Evolutionary conservation across 306 rosid genomes (phyloP), one percentile per base, ranked within the genome.

Genomic region (Corylus americana): DNA sequence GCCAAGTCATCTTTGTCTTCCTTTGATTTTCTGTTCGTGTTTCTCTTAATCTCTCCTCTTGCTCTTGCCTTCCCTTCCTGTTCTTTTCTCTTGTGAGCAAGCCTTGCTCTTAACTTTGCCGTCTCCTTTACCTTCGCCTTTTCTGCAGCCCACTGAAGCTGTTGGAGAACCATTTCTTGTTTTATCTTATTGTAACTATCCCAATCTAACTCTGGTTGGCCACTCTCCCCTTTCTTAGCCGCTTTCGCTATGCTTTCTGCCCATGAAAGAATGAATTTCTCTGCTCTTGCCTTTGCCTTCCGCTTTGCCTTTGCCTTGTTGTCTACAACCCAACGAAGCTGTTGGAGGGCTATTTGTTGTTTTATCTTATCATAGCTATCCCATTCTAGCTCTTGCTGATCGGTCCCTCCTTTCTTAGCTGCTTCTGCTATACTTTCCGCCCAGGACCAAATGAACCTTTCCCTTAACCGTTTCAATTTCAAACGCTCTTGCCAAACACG

Each of bases 171-270:
- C 64, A 83, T 80, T 82, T 91, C 89, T 80, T 91, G 82, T 70
- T 79, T 78, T 75, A 88, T 89, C 75, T 77, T 91, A 17, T 83
- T 82, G 69, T 86, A 93, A 84, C 98, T 93, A 71, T 89, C 92
- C 97, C 96, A 93, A 12, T 85, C 88, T 61, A 90, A 86, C 78
- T 84, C 92, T 87, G 85, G 57, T 82, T 93, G 87, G 59, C 77
- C 91, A 54, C 68, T 77, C 13, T 90, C 95, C 85, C 99, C 97
- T 68, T 75, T 81, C 86, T 81, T 93, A 48, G 99, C 98, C 14
- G 79, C 94, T 63, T 81, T 83, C n/a, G 97, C 94, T 84, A 93
- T 84, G 84, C 80, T 78, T 74, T 83, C 71, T 17, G 78, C 80
- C 92, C 92, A 87, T 14, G 82, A 85, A 50, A 10, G 71, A 22